Conservation (phyloP, 2,329 filamentous ascomycete genomes). For the Penicillium sp. region DNA sequence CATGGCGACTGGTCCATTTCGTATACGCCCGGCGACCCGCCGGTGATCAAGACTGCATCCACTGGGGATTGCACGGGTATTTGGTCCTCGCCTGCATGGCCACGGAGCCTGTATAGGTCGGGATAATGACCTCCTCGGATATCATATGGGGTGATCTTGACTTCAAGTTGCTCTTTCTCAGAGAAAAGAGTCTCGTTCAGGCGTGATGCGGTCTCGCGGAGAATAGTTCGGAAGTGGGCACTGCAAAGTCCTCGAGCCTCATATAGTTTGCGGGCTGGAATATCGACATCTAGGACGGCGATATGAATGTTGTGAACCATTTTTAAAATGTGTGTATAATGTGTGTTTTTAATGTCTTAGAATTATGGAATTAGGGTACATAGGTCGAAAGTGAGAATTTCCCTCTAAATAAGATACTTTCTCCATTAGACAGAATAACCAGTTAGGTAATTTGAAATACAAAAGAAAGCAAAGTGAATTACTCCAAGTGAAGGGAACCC, state of each 20-base stretch:
- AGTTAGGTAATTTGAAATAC: no score
- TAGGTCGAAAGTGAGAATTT: neutral
- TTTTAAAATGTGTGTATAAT: neutral
- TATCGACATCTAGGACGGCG: conserved; percentile 27
- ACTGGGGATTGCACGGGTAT: conserved; percentile 20
- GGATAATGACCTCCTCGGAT: conserved; percentile 28
- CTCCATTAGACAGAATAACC: no score
- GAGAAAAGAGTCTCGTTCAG: conserved; percentile 18
- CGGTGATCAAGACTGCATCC: conserved; percentile 34
- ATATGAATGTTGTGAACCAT: conserved; percentile 27
- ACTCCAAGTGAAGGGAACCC: no score
- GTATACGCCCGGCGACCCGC: conserved; percentile 30
- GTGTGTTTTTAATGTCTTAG: no score
- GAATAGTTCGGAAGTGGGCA: conserved; percentile 26
- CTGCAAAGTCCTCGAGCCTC: conserved; percentile 27
- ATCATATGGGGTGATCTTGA: conserved; percentile 25
- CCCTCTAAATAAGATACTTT: neutral
- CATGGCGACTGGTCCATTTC: conserved; percentile 28
- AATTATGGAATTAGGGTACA: neutral
- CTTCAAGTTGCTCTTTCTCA: conserved; percentile 16
- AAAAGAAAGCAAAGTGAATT: no score
- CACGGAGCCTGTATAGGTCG: conserved; percentile 22
- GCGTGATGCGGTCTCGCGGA: conserved; percentile 23
- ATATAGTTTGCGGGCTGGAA: conserved; percentile 25
- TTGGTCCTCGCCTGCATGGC: conserved; percentile 10